Conservation (phyloP, 192 early-diverging fungal genomes). For the Paraglomus occultum region DNA sequence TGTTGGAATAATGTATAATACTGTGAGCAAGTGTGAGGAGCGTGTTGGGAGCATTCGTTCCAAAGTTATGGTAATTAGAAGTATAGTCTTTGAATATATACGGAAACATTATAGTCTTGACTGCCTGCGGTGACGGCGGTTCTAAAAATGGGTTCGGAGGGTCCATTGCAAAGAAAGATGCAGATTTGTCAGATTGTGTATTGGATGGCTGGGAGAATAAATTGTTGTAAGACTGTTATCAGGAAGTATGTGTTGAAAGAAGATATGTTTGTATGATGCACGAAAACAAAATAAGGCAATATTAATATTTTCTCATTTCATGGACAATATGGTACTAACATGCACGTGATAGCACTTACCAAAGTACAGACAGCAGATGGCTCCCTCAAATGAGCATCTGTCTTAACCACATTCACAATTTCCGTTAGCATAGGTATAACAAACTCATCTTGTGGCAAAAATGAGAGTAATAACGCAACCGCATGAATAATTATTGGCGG, state of each 20-base stretch:
- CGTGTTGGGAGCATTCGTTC: slow-evolving; percentile 67
- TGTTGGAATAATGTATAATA: slow-evolving; percentile 70
- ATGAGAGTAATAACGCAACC: slow-evolving; percentile 40
- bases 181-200: neutral
- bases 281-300: neutral
- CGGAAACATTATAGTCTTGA: slow-evolving; percentile 48
- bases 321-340: neutral
- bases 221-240: too few species aligned
- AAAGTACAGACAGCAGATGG: slow-evolving; percentile 44
- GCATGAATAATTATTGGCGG: slow-evolving; percentile 42
- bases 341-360: slow-evolving; percentile 27
- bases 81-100: slow-evolving; percentile 57
- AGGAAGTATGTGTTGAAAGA: too few species aligned
- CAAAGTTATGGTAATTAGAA: slow-evolving; percentile 62
- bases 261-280: too few species aligned
- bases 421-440: slow-evolving; percentile 50
- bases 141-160: neutral
- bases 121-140: slow-evolving; percentile 1
- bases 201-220: neutral
- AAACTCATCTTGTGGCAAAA: slow-evolving; percentile 43
- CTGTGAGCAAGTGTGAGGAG: slow-evolving; percentile 73
- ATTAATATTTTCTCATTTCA: neutral
- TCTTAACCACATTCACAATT: slow-evolving; percentile 39
- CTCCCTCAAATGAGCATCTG: slow-evolving; percentile 38
- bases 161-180: too few species aligned